These are phyloP conservation scores for Cystobasidiaceae sp. DNA, from an alignment of 1,284 basidiomycete species.

Conservation along the genomic window DNA sequence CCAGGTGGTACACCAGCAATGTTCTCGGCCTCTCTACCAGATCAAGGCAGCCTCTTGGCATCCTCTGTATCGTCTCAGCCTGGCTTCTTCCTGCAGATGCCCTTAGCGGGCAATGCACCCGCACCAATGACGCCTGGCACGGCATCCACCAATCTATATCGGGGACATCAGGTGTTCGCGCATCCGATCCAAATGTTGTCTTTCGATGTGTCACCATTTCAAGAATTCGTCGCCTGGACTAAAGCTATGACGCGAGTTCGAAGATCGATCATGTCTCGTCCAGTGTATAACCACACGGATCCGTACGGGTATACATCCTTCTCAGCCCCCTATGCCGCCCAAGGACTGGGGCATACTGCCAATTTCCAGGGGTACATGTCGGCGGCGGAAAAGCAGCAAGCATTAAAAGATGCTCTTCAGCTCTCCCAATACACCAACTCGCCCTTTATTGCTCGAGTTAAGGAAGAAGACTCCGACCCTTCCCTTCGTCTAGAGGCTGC, in stretches of 20 bases:
- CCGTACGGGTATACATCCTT: slow-evolving; percentile 42
- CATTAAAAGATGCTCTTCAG: slow-evolving; percentile 54
- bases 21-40: slow-evolving; percentile 6
- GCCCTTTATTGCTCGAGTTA: slow-evolving; percentile 75
- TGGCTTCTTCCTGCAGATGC: slow-evolving; percentile 2
- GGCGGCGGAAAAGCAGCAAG: slow-evolving; percentile 7
- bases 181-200: slow-evolving; percentile 35
- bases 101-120: slow-evolving; percentile 1
- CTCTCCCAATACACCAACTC: slow-evolving; percentile 53
- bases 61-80: slow-evolving; percentile 2
- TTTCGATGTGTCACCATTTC: slow-evolving; percentile 59
- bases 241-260: slow-evolving; percentile 72
- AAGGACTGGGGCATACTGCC: background rate
- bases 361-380: slow-evolving; percentile 11
- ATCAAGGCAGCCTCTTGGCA: background rate
- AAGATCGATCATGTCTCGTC: slow-evolving; percentile 17
- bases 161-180: too few species aligned
- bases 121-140: slow-evolving; percentile 50
- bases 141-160: too few species aligned
- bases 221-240: slow-evolving; percentile 79
- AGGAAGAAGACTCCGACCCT: slow-evolving; percentile 88
- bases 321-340: slow-evolving; percentile 33
- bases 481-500: slow-evolving; percentile 89
- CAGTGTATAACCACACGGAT: too few species aligned
- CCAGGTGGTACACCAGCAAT: slow-evolving; percentile 3